phyloP scores from a whole-genome alignment of 2,329 filamentous ascomycete genomes.

The Colletotrichum coccodes region DNA sequence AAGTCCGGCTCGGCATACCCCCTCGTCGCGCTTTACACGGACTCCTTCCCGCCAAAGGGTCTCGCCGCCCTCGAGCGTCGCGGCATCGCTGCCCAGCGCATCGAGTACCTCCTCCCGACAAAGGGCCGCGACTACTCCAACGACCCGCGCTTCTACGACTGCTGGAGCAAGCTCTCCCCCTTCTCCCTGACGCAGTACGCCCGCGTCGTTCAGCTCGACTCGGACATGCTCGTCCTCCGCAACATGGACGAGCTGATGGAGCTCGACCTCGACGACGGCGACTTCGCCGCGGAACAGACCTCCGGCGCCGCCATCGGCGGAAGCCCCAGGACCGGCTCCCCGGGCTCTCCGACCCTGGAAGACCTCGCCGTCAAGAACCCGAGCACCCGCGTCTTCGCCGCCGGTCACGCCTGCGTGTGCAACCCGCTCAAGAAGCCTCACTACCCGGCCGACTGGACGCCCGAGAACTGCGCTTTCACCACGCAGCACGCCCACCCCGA shows the following conservation, averaged over 20 bases:
- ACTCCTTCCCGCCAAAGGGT: conserved; percentile 75
- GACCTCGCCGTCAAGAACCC: conserved; percentile 24
- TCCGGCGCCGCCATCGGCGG: conserved; percentile 24
- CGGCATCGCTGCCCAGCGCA: conserved; percentile 74
- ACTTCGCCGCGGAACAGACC: conserved; percentile 28
- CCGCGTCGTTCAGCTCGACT: conserved; percentile 85
- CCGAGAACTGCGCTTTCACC: conserved; percentile 68
- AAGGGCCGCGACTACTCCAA: conserved; percentile 74
- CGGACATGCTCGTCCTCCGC: conserved; percentile 83
- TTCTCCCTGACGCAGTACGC: conserved; percentile 83
- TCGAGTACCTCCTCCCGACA: conserved; percentile 78
- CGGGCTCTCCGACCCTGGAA: conserved; percentile 10
- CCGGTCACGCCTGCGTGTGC: conserved; percentile 86
- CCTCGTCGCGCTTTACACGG: conserved; percentile 84
- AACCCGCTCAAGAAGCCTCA: conserved; percentile 83
- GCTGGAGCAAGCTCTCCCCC: conserved; percentile 86
- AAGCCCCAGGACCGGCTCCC: not conserved
- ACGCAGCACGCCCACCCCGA: conserved; percentile 59
- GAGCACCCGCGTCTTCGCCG: conserved; percentile 75
- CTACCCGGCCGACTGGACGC: conserved; percentile 78
- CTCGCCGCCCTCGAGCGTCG: conserved; percentile 76
- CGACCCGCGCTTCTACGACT: conserved; percentile 88
- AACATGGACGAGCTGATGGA: conserved; percentile 97
- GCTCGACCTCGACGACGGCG: conserved; percentile 70
- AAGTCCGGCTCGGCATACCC: conserved; percentile 75